A percentile compares a stretch with the other conserved stretches of the same genome.
Conservation (phyloP, 768 basidiomycete genomes). For the Coprinopsis marcescibilis region DNA sequence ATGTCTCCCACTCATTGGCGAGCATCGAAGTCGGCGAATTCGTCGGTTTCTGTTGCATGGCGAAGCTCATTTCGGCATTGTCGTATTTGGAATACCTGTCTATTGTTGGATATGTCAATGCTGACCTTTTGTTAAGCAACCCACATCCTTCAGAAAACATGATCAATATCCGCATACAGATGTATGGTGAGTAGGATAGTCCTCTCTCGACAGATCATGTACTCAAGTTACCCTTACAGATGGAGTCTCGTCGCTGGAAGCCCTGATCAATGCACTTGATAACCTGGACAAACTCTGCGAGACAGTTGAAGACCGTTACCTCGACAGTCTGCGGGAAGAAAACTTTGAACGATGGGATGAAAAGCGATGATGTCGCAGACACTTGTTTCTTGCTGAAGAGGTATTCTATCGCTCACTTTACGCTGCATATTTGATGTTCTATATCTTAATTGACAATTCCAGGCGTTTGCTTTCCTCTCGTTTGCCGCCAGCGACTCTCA, state of each 20-base stretch:
- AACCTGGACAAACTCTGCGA: constrained; percentile 75
- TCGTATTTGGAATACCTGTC: neutral
- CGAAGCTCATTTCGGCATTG: constrained; percentile 3
- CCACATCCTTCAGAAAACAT: constrained; percentile 97
- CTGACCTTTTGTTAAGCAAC: constrained; percentile 37
- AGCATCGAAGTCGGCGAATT: no score
- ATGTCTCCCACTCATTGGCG: constrained; percentile 5
- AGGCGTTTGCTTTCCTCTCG: no score
- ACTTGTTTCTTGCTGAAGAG: no score
- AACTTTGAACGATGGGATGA: constrained; percentile 67
- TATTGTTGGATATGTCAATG: constrained; percentile 6
- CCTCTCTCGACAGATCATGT: neutral
- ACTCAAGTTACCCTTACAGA: constrained; percentile 44
- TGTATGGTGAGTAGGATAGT: constrained; percentile 77
- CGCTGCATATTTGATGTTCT: neutral
- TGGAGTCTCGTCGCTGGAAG: constrained; percentile 76
- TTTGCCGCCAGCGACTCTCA: no score
- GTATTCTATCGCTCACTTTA: neutral
- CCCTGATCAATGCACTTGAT: constrained; percentile 68
- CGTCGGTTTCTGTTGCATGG: constrained; percentile 4
- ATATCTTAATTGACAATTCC: no score
- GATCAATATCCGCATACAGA: constrained; percentile 97
- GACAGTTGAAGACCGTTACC: constrained; percentile 66
- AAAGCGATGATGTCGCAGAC: constrained; percentile 48
- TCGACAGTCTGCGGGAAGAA: constrained; percentile 46